phyloP scores from a whole-genome alignment of 2,329 filamentous ascomycete species.

The Colletotrichum sp. region DNA sequence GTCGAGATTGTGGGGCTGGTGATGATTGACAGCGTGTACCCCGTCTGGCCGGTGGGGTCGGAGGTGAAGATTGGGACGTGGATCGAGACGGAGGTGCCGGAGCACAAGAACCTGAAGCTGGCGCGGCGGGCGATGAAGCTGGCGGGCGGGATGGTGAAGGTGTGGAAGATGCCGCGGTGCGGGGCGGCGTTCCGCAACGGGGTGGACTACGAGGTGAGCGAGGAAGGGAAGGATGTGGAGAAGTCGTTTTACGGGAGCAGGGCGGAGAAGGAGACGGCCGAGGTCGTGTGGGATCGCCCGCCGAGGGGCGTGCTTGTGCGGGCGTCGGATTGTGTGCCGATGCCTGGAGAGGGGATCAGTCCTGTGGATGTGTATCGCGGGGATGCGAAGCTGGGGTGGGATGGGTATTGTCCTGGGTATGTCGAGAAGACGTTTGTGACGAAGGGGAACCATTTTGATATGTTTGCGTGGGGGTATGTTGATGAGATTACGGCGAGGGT shows the following conservation, averaged over 20 bases:
- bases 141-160: slow-evolving; percentile 41
- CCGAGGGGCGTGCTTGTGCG: slow-evolving; percentile 52
- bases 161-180: slow-evolving; percentile 46
- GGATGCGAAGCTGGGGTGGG: slow-evolving; percentile 54
- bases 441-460: slow-evolving; percentile 56
- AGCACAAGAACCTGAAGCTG: slow-evolving; percentile 37
- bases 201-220: background rate
- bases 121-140: slow-evolving; percentile 45
- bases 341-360: slow-evolving; percentile 28
- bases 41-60: slow-evolving; percentile 24
- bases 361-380: slow-evolving; percentile 49
- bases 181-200: background rate
- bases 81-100: slow-evolving; percentile 29
- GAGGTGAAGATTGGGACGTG: slow-evolving; percentile 9
- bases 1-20: slow-evolving; percentile 54
- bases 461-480: slow-evolving; percentile 40
- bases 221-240: background rate
- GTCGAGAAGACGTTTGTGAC: slow-evolving; percentile 52
- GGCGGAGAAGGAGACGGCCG: slow-evolving; percentile 17
- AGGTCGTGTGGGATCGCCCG: slow-evolving; percentile 24
- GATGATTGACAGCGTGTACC: slow-evolving; percentile 57
- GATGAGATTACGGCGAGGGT: slow-evolving; percentile 29
- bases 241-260: background rate
- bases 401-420: slow-evolving; percentile 46
- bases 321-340: slow-evolving; percentile 45